phyloP scores from a whole-genome alignment of 805 yeast genomes.

The Barnettozyma populi region DNA sequence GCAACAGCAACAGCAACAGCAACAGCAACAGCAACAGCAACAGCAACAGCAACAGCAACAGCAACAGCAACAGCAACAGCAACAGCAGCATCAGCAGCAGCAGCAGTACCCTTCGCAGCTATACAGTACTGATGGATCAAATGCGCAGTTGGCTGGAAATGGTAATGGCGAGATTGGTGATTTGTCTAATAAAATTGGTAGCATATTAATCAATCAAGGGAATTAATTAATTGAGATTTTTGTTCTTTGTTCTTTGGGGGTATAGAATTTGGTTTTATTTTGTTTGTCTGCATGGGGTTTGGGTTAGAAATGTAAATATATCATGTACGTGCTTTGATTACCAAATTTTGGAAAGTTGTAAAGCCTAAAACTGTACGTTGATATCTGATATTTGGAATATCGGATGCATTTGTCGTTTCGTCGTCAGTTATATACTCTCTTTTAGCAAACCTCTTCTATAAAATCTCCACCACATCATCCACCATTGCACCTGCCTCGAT shows the following conservation, averaged over 20 bases:
- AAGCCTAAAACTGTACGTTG: not conserved
- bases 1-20: no score
- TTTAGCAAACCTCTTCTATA: no score
- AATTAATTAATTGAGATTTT: constrained; percentile 1
- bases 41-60: constrained; percentile 11
- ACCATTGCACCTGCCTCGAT: constrained; percentile 1
- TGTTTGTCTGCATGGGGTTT: not conserved
- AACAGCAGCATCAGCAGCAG: constrained; percentile 8
- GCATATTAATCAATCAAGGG: constrained; percentile 15
- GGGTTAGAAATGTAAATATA: constrained; percentile 1
- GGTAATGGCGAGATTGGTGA: constrained; percentile 15
- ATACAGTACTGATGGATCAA: not conserved
- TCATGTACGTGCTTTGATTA: not conserved
- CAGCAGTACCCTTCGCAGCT: constrained; percentile 4
- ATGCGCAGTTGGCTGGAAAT: not conserved
- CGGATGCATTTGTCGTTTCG: not conserved
- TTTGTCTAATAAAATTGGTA: constrained; percentile 17
- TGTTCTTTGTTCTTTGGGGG: not conserved
- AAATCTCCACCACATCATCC: not conserved
- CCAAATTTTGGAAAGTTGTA: not conserved
- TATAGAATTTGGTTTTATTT: not conserved
- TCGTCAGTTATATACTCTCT: not conserved
- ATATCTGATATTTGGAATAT: no score
- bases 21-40: constrained; percentile 5
- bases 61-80: constrained; percentile 11